Evolutionary conservation across 441 rosid genomes (phyloP).

Genomic region (Jatropha multifida): DNA sequence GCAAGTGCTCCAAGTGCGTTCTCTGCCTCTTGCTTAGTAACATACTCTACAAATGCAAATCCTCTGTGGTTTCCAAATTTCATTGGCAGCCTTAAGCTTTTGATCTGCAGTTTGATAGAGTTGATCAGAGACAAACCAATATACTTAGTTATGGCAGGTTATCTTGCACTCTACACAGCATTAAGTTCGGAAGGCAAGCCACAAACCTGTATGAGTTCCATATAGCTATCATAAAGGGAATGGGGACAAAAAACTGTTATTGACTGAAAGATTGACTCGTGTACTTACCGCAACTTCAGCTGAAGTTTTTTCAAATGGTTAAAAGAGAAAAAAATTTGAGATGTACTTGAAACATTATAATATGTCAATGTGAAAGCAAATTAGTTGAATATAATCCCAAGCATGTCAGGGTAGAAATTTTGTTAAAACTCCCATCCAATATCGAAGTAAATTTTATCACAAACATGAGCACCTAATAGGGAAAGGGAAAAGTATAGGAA

Average conservation of each 20-base stretch:
- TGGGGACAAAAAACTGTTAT: not conserved
- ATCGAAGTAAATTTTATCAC: not conserved
- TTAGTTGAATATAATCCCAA: not conserved
- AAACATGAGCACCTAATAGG: no score
- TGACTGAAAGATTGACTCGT: not conserved
- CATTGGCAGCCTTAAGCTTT: slow-evolving; percentile 86
- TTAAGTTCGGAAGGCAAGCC: not conserved
- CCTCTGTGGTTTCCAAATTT: slow-evolving; percentile 76
- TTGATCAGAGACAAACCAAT: slow-evolving; percentile 13
- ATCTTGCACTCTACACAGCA: not conserved
- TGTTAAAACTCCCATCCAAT: not conserved
- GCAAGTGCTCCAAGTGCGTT: slow-evolving; percentile 74
- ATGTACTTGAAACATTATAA: not conserved
- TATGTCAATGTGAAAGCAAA: not conserved
- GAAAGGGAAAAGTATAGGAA: no score
- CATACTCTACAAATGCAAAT: slow-evolving; percentile 77
- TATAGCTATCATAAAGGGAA: not conserved
- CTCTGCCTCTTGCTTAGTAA: slow-evolving; percentile 88
- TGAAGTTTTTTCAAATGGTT: not conserved
- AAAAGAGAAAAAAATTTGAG: not conserved
- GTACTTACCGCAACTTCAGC: not conserved
- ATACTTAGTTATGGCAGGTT: no score
- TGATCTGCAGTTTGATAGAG: slow-evolving; percentile 47
- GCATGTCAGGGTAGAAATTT: not conserved
- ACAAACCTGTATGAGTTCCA: no score